A percentile compares a stretch with the other conserved stretches of the same genome.
phyloP scores from a whole-genome alignment of 495 filamentous ascomycete genomes.

The Penicillium ucsense region DNA sequence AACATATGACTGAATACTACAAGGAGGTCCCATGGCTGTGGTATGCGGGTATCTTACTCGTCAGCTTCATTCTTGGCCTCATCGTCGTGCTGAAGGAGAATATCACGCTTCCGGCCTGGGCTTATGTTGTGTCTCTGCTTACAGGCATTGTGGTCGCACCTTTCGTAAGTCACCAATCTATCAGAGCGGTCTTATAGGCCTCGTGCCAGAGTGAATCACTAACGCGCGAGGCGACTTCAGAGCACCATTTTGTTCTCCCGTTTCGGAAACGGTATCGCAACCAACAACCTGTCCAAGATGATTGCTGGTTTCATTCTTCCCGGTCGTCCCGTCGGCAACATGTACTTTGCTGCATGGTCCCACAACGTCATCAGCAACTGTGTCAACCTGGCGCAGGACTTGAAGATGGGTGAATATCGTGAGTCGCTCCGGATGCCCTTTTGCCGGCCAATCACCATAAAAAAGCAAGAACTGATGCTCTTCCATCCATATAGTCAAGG shows the following conservation, averaged over 20 bases:
- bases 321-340: constrained; percentile 34
- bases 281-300: constrained; percentile 33
- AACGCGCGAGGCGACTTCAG: constrained; percentile 1
- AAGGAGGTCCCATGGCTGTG: constrained; percentile 47
- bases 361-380: constrained; percentile 24
- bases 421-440: background rate
- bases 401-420: constrained; percentile 33
- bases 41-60: constrained; percentile 37
- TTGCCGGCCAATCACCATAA: too few species aligned
- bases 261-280: constrained; percentile 28
- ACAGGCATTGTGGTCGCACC: constrained; percentile 22
- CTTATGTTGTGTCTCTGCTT: constrained; percentile 37
- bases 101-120: constrained; percentile 46
- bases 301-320: constrained; percentile 29
- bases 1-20: constrained; percentile 34
- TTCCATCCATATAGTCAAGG: constrained; percentile 22
- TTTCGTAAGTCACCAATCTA: constrained; percentile 14
- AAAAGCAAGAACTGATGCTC: background rate
- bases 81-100: constrained; percentile 36
- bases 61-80: constrained; percentile 41
- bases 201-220: background rate
- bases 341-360: constrained; percentile 35
- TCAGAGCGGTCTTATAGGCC: too few species aligned
- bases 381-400: constrained; percentile 26
- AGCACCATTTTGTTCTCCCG: constrained; percentile 23